Evolutionary conservation across 371 early-diverging fungal genomes (phyloP).

Genomic region (Rhizopus arrhizus): DNA sequence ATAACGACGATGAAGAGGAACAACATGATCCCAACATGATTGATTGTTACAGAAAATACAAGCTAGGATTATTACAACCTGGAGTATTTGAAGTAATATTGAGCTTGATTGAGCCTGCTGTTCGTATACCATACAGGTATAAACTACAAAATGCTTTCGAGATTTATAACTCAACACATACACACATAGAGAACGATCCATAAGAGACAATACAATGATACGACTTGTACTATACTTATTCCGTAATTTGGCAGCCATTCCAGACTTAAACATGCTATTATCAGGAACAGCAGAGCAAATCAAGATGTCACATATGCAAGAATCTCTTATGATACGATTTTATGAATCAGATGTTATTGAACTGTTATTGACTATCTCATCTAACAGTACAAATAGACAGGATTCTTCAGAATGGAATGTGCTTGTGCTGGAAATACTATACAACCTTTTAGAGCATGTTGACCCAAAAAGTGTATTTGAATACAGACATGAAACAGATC

Average conservation of each 20-base stretch:
- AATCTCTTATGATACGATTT: constrained; percentile 55
- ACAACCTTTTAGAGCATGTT: constrained; percentile 56
- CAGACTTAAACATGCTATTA: constrained; percentile 60
- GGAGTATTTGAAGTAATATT: constrained; percentile 56
- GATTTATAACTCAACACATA: not conserved
- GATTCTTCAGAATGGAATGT: constrained; percentile 68
- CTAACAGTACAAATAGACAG: constrained; percentile 48
- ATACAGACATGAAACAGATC: not conserved
- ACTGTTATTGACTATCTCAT: constrained; percentile 63
- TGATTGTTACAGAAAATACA: constrained; percentile 66
- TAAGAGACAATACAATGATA: constrained; percentile 70
- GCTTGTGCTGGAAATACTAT: constrained; percentile 65
- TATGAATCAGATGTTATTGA: constrained; percentile 58
- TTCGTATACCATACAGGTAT: constrained; percentile 55
- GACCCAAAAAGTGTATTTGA: constrained; percentile 51
- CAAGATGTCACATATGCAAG: constrained; percentile 66
- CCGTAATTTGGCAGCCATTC: constrained; percentile 82
- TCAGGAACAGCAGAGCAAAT: constrained; percentile 47
- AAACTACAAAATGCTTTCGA: not conserved
- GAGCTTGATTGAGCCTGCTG: constrained; percentile 50
- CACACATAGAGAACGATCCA: constrained; percentile 55
- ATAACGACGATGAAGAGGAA: constrained; percentile 46
- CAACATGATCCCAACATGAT: constrained; percentile 56
- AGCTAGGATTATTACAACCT: constrained; percentile 64
- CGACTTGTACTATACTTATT: constrained; percentile 76